A percentile compares a stretch with the other conserved stretches of the same genome.
Evolutionary conservation across 768 basidiomycete species (phyloP).

Genomic region (Suillus plorans): DNA sequence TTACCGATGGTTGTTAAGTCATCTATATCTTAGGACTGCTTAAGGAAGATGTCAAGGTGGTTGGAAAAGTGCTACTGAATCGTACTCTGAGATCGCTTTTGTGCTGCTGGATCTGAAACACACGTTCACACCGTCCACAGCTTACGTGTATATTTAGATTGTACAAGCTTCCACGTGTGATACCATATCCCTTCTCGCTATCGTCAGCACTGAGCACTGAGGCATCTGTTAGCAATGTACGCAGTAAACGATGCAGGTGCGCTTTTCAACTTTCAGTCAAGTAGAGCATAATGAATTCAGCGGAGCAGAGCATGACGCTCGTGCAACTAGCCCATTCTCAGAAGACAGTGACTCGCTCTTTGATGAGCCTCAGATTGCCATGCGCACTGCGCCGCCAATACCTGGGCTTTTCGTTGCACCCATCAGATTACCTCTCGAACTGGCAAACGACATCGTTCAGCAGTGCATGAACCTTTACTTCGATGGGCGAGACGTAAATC

Average conservation of each 20-base stretch:
- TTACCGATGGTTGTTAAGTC: slow-evolving; percentile 24
- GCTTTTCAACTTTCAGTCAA: neutral
- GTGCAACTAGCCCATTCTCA: neutral
- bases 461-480: slow-evolving; percentile 65
- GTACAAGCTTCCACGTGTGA: neutral
- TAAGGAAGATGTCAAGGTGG: neutral
- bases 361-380: slow-evolving; percentile 39
- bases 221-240: slow-evolving; percentile 1
- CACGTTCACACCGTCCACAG: neutral
- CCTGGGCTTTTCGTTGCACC: slow-evolving; percentile 64
- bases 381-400: slow-evolving; percentile 51
- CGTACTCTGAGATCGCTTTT: neutral
- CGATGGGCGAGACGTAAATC: slow-evolving; percentile 52
- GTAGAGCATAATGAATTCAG: neutral
- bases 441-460: slow-evolving; percentile 47
- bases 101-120: neutral
- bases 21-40: neutral
- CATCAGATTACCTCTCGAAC: slow-evolving; percentile 46
- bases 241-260: slow-evolving; percentile 12
- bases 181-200: neutral
- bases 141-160: neutral
- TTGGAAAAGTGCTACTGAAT: neutral
- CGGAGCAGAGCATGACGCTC: neutral
- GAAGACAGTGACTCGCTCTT: slow-evolving; percentile 37
- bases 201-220: neutral